A percentile compares a stretch with the other conserved stretches of the same genome.
Conservation (phyloP, 2,329 filamentous ascomycete species). For the Hymenoscyphus scutula region DNA sequence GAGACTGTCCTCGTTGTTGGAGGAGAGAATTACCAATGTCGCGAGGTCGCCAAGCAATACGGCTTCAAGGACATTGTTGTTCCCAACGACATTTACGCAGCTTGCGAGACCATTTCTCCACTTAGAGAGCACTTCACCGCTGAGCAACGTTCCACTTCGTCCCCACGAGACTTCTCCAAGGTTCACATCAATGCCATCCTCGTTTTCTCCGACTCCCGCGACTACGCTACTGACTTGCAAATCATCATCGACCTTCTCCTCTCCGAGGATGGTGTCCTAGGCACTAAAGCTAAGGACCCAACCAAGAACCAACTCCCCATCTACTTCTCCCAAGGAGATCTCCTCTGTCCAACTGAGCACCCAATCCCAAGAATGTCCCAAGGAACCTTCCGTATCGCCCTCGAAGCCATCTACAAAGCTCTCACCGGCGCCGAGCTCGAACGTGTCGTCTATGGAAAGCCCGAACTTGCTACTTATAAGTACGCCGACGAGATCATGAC, state of each 20-base stretch:
- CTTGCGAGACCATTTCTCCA: conserved; percentile 66
- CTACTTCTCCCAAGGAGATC: conserved; percentile 68
- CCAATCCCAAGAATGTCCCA: conserved; percentile 68
- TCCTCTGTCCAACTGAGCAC: conserved; percentile 64
- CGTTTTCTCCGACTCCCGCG: conserved; percentile 71
- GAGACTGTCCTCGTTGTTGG: conserved; percentile 72
- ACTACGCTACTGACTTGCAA: conserved; percentile 74
- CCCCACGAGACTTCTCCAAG: conserved; percentile 69
- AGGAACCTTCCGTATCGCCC: conserved; percentile 71
- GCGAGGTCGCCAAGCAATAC: conserved; percentile 69
- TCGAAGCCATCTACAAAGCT: conserved; percentile 72
- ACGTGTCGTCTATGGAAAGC: conserved; percentile 75
- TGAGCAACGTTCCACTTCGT: conserved; percentile 64
- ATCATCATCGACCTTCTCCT: conserved; percentile 73
- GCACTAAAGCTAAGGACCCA: conserved; percentile 64
- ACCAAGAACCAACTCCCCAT: conserved; percentile 66
- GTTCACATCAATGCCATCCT: conserved; percentile 71
- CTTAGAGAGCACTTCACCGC: conserved; percentile 64
- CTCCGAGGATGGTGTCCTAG: conserved; percentile 63
- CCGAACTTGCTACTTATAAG: conserved; percentile 73
- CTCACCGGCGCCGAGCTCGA: conserved; percentile 68
- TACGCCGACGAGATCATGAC: conserved; percentile 72
- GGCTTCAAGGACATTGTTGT: conserved; percentile 72
- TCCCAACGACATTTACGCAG: conserved; percentile 71
- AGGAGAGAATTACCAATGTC: conserved; percentile 72